Conservation (phyloP, 1,284 basidiomycete genomes). For the Fomitopsis schrenkii region DNA sequence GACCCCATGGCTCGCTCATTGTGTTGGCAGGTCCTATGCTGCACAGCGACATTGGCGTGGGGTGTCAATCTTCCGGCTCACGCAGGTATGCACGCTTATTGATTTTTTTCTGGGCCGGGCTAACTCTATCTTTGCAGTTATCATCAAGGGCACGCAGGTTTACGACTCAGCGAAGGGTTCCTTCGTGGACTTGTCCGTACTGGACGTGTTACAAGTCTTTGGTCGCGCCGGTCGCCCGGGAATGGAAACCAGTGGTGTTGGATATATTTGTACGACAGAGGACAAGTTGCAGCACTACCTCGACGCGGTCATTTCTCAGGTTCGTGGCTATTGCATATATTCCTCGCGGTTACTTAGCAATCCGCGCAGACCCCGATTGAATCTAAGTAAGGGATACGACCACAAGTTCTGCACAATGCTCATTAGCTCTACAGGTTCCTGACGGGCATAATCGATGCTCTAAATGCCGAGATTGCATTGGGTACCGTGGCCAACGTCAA, state of each 20-base stretch:
- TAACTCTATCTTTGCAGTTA: conserved; percentile 43
- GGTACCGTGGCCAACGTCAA: conserved; percentile 88
- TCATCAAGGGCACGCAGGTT: conserved; percentile 98
- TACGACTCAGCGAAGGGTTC: conserved; percentile 88
- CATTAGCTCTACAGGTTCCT: conserved; percentile 57
- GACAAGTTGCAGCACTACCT: conserved; percentile 95
- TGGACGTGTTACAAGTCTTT: conserved; percentile 97
- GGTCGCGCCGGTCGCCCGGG: conserved; percentile 97
- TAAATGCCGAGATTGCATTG: conserved; percentile 95
- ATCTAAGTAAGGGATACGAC: conserved; percentile 65
- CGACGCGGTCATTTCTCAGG: conserved; percentile 85
- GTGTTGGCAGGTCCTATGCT: conserved; percentile 81
- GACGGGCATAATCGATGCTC: conserved; percentile 83
- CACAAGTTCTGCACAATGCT: neutral
- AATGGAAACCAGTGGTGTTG: conserved; percentile 92
- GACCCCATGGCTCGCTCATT: conserved; percentile 6
- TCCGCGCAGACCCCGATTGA: conserved; percentile 83
- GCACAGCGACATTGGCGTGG: conserved; percentile 98
- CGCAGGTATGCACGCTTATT: conserved; percentile 58
- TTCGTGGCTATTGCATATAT: conserved; percentile 24
- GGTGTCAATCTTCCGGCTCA: conserved; percentile 99
- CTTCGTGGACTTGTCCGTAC: conserved; percentile 90
- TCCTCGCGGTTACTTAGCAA: neutral
- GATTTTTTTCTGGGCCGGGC: neutral
- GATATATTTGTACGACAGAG: conserved; percentile 92